Evolutionary conservation across 371 early-diverging fungal species (phyloP), one percentile per base, ranked within the genome.

Genomic region (Rhizopus sp.): DNA sequence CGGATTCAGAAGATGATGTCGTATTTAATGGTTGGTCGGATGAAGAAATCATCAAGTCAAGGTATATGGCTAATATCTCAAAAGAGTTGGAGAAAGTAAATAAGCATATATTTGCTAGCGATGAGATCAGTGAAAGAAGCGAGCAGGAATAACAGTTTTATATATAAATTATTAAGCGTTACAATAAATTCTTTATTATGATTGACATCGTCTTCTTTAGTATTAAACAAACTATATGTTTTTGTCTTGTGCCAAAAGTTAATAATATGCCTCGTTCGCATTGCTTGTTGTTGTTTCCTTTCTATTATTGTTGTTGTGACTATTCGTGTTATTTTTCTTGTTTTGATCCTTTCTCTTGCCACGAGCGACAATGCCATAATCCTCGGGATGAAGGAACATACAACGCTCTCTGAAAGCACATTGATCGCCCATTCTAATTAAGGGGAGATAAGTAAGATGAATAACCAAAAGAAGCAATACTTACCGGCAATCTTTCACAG

Each of bases 401-500:
- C 83, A 82, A 9, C 77, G 51, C 2, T 66, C 73, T 44, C 30
- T 58, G 42, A 77, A 82, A 3, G 61, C 45, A 55, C 83, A 83
- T 45, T 62, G 55, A n/a, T 75, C 78, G 15, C 77, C 78, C 59
- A 70, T 72, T 50, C 83, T 82, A 70, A 34, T 15, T 17, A 50
- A 39, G 7, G 52, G 46, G 38, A 60, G 33, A 50, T 47, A 38
- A 13, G 13, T 9, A 10, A 41, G 2, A 17, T 57, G 9, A 34
- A 41, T 17, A 37, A 44, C n/a, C 12, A 34, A 37, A 29, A 31
- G 41, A 30, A 32, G 7, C 23, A 5, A 32, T n/a, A 35, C 64
- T 66, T 80, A 82, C 82, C 79, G 72, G 74, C 83, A 83, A 23
- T 68, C 71, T 38, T 64, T 63, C 1, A 69, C 58, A 13, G 84